Conservation (phyloP, 352 stramenopile species). For the Achlya hypogyna region DNA sequence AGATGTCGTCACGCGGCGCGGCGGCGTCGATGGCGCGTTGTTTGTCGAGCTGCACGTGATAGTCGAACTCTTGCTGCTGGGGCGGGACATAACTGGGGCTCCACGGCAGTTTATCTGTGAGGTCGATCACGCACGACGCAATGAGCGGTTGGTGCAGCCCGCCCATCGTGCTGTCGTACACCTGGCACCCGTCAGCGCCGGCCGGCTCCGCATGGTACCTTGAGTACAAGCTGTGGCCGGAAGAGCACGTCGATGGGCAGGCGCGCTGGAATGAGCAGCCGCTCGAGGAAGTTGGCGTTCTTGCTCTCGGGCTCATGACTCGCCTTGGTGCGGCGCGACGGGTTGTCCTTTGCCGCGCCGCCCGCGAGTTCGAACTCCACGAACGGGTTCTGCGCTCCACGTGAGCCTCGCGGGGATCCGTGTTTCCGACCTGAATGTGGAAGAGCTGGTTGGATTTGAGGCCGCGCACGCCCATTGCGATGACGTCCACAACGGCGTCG, state of each 20-base stretch:
- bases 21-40: conserved; percentile 1
- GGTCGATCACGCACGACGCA: conserved; percentile 46
- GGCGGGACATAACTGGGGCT: conserved; percentile 39
- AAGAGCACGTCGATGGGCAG: conserved; percentile 53
- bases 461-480: conserved; percentile 53
- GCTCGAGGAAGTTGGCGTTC: conserved; percentile 68
- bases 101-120: conserved; percentile 59
- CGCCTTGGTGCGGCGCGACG: conserved; percentile 32
- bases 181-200: not conserved
- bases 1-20: not conserved
- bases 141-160: conserved; percentile 45
- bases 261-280: conserved; percentile 36
- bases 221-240: conserved; percentile 49
- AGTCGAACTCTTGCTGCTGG: conserved; percentile 32
- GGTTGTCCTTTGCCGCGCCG: conserved; percentile 32
- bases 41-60: conserved; percentile 18
- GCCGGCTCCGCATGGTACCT: conserved; percentile 24
- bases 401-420: too few species aligned
- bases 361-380: conserved; percentile 66
- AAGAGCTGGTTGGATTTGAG: conserved; percentile 47
- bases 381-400: conserved; percentile 33
- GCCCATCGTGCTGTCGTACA: conserved; percentile 27
- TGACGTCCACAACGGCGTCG: conserved; percentile 50
- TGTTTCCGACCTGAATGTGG: conserved; percentile 38
- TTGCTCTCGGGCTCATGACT: conserved; percentile 35